A percentile compares a stretch with the other conserved stretches of the same genome.
phyloP scores from a whole-genome alignment of 2,329 filamentous ascomycete species.

The Pezicula radicicola region DNA sequence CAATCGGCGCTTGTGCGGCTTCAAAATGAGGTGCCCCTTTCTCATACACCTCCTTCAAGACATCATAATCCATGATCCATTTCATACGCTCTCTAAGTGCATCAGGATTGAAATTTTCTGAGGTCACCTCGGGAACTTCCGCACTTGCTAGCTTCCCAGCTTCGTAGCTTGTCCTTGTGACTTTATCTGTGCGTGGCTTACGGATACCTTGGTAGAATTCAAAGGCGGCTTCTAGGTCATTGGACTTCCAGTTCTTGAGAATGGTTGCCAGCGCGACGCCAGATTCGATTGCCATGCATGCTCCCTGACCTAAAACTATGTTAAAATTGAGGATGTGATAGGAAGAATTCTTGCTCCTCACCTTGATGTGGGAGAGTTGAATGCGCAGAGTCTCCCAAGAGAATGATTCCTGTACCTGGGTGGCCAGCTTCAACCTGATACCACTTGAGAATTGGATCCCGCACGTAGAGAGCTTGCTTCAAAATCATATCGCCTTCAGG shows the following conservation, averaged over 20 bases:
- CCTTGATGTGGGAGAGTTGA: conserved; percentile 6
- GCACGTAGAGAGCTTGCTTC: not conserved
- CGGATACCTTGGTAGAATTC: not conserved
- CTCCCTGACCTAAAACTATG: not conserved
- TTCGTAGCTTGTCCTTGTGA: not conserved
- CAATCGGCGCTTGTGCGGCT: no score
- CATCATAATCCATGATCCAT: not conserved
- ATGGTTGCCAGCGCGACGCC: not conserved
- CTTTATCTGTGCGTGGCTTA: not conserved
- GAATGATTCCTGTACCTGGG: not conserved
- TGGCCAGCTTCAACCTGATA: not conserved
- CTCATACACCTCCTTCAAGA: not conserved
- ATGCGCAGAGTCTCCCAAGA: conserved; percentile 8
- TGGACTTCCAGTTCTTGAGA: not conserved
- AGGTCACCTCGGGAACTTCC: not conserved
- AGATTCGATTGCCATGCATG: not conserved
- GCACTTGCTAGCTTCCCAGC: not conserved
- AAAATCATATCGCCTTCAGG: not conserved
- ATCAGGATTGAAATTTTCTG: not conserved
- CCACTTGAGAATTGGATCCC: not conserved
- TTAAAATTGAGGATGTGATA: not conserved
- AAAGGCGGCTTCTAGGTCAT: not conserved
- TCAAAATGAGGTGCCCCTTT: not conserved
- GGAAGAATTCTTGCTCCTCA: not conserved
- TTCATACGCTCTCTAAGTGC: not conserved